phyloP scores from a whole-genome alignment of 768 basidiomycete species.

The Cyclocybe cylindracea region DNA sequence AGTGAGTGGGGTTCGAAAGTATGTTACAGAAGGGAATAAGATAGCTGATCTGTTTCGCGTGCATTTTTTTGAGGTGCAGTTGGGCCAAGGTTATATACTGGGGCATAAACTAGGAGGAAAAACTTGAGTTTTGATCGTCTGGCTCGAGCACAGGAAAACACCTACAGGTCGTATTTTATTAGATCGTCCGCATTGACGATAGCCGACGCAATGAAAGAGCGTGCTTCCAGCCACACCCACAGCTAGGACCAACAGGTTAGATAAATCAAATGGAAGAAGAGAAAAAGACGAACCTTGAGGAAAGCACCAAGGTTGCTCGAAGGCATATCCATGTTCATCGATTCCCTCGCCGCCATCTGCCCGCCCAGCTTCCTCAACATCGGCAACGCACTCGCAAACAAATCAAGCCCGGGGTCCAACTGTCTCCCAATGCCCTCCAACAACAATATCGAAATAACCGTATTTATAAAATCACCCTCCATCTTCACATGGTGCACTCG shows the following conservation, averaged over 20 bases:
- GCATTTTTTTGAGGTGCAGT: not conserved
- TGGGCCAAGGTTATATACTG: constrained; percentile 7
- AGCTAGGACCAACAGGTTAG: constrained; percentile 45
- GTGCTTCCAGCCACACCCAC: constrained; percentile 93
- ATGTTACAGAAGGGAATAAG: not conserved
- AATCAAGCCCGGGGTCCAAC: constrained; percentile 87
- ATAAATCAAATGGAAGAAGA: not conserved
- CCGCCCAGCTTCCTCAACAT: constrained; percentile 90
- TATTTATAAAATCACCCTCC: constrained; percentile 99
- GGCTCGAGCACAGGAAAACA: not conserved
- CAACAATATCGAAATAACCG: constrained; percentile 90
- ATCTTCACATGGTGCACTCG: constrained; percentile 95
- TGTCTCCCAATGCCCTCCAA: constrained; percentile 96
- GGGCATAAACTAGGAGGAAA: constrained; percentile 10
- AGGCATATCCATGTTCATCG: constrained; percentile 57
- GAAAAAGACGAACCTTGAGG: constrained; percentile 66
- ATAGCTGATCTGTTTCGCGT: not conserved
- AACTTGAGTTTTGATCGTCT: no score
- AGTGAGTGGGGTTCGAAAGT: no score
- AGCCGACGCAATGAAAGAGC: constrained; percentile 80
- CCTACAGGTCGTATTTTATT: constrained; percentile 86
- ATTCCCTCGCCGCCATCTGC: constrained; percentile 80
- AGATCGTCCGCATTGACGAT: constrained; percentile 83
- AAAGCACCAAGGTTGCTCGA: constrained; percentile 79
- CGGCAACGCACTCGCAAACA: constrained; percentile 94